Base-by-base conservation (phyloP, 2,329 filamentous ascomycete species). In the Aureobasidium sp. region DNA sequence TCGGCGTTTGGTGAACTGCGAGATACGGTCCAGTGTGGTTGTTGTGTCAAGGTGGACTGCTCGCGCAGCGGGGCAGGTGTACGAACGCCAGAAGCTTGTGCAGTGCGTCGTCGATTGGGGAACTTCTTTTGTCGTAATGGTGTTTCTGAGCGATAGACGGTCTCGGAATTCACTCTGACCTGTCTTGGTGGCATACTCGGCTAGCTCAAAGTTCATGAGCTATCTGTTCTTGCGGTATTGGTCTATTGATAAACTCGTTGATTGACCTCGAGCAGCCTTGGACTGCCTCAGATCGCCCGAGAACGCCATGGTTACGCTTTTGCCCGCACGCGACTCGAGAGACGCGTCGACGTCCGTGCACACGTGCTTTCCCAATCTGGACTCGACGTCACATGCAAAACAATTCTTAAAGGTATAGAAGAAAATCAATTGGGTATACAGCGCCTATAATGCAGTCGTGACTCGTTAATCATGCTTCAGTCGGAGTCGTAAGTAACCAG, bases 401-500 rank as follows among this genome's bases (percentile, higher is more conserved):
- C 5, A 5, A 21, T 36, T 3, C 13, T 44, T 36, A 16, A 29
- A 29, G 32, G 10, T n/a, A 11, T 6, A 48, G 39, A 27, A 36
- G 21, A 14, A 39, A 47, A 7, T 30, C 21, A 47, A 27, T 42
- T 36, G 57, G 57, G 57, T 59, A 59, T 59, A 59, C 32, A 59
- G 41, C 57, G 44, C 57, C 57, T 39, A 14, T n/a, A 44, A 59
- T 59, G 57, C 57, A 42, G 34, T 49, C 45, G 29, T 59, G 16
- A 49, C 8, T 59, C 57, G 13, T 59, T 10, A 4, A 25, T 27
- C 25, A 21, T 59, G 27, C 34, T 42, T 42, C 21, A 59, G 16
- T 65, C 63, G 3, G 63, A 65, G 29, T 63, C 63, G 27, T 65
- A 65, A 21, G 59, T 49, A 5, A 65, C 63, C 44, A 65, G 44